phyloP scores from a whole-genome alignment of 2,329 filamentous ascomycete genomes.

The Monosporascus sp. region DNA sequence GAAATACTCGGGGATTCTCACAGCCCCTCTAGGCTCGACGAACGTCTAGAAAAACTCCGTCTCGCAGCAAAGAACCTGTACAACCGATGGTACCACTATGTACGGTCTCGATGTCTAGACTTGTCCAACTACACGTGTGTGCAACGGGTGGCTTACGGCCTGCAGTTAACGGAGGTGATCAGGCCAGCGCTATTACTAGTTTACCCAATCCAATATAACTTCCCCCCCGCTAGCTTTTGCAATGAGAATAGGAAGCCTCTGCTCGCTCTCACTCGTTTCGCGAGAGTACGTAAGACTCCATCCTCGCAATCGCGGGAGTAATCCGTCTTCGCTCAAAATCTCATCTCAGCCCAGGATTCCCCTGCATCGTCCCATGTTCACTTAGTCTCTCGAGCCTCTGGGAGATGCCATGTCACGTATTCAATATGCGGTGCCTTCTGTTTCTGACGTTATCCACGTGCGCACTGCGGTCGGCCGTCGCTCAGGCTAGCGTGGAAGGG shows the following conservation, averaged over 20 bases:
- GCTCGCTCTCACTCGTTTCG: not conserved
- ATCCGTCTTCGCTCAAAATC: not conserved
- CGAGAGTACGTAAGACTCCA: too few species aligned
- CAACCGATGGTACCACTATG: not conserved
- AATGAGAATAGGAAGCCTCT: not conserved
- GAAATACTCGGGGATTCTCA: not conserved
- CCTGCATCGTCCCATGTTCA: not conserved
- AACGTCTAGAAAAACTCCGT: not conserved
- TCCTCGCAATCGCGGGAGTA: not conserved
- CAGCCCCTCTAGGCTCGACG: not conserved
- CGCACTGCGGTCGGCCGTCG: not conserved
- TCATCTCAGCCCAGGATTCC: not conserved
- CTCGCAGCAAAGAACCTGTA: not conserved
- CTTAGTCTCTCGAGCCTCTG: not conserved
- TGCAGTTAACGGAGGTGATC: not conserved
- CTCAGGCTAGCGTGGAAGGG: not conserved
- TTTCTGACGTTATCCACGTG: not conserved
- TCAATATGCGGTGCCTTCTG: not conserved
- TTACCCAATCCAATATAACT: not conserved
- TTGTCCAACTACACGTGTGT: too few species aligned
- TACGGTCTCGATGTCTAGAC: not conserved
- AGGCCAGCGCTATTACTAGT: not conserved
- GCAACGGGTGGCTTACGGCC: not conserved
- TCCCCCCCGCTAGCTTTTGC: not conserved
- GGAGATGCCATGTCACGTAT: not conserved